Evolutionary conservation across 345 rosid species (phyloP).

Genomic region (Eucalyptus pauciflora): DNA sequence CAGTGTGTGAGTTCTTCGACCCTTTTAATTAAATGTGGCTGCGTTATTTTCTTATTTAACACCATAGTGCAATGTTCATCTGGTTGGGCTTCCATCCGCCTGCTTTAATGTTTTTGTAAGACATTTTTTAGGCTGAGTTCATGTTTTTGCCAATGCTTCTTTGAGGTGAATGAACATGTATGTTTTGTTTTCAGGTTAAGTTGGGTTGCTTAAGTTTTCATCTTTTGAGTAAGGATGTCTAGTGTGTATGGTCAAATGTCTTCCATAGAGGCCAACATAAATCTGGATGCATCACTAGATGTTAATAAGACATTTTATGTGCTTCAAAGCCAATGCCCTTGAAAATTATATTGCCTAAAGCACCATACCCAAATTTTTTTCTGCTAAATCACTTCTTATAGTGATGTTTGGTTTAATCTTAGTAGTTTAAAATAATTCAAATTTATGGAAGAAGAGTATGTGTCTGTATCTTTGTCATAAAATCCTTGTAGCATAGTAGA

Average conservation of each 20-base stretch:
- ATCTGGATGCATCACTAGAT: not conserved
- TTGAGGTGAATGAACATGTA: not conserved
- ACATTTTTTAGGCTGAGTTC: not conserved
- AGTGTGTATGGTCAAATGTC: not conserved
- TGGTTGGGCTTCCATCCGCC: not conserved
- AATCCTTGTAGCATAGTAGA: not conserved
- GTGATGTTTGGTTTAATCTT: not conserved
- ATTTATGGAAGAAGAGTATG: not conserved
- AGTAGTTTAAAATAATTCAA: not conserved
- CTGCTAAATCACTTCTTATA: not conserved
- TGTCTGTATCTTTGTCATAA: not conserved
- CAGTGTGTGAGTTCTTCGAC: constrained; percentile 56
- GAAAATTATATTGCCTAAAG: not conserved
- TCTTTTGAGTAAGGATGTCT: not conserved
- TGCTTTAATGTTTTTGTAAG: not conserved
- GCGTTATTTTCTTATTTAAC: not conserved
- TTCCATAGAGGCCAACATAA: not conserved
- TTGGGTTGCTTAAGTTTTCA: not conserved
- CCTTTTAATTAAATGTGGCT: not conserved
- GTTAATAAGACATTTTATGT: not conserved
- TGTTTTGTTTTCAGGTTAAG: not conserved
- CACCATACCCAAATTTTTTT: not conserved
- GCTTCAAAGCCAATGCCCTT: not conserved
- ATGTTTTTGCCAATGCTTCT: not conserved
- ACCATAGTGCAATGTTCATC: not conserved